Evolutionary conservation across 106 monocot species (phyloP), one percentile per base, ranked within the genome.

Genomic region (Alisma plantagoaquatica): DNA sequence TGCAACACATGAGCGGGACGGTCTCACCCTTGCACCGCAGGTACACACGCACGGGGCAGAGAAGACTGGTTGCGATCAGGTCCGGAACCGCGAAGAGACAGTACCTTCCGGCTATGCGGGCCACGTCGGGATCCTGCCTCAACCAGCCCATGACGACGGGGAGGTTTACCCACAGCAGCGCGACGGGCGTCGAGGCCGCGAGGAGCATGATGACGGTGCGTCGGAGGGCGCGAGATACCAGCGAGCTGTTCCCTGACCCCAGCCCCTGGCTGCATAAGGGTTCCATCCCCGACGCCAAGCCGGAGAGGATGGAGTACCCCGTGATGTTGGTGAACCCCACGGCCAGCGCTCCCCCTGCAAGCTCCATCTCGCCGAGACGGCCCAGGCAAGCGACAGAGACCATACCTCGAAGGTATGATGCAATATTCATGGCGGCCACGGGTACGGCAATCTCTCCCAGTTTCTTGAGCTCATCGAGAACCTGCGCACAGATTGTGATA

Each of bases 381-480:
- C 78, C 78, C 52, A 79, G 38, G 70, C 56, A 79, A 7, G 61
- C 42, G 23, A 79, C 79, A 0, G 79, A 74, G 32, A 62, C 45
- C 79, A 79, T 79, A 30, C 70, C 60, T 23, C 63, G 60, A 46
- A 74, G 49, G 61, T 79, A 79, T 38, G 52, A 10, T 20, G 67
- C 53, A 1, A 79, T 30, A 58, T 79, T 79, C 56, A 63, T 70
- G 45, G 52, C 70, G 0, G 65, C 59, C 27, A 79, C 67, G 26
- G 79, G 74, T 1, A 70, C 27, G 2, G 49, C 70, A 27, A 79
- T 60, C 53, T 49, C 69, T 57, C 58, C 70, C 46, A 70, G 67
- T 62, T 23, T n/a, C 53, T 56, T 66, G 11, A 77, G 28, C 77
- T 83, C 77, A 27, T 74, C 83, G 41, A 60, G 10, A 1, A 70